Conservation (phyloP, 495 filamentous ascomycete species). For the Tuber aestivum region DNA sequence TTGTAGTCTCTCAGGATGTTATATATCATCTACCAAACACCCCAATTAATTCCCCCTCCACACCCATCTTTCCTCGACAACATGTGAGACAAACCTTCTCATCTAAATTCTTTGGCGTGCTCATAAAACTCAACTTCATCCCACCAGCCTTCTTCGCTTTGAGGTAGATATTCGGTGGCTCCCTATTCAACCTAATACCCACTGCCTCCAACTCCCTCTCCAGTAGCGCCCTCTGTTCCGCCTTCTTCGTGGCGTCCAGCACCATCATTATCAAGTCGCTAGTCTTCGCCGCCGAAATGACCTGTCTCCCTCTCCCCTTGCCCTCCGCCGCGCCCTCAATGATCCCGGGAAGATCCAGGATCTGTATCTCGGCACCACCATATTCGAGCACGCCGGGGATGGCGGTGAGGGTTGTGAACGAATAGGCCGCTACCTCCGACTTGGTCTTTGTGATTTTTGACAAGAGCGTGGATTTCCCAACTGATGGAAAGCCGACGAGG, state of each 20-base stretch:
- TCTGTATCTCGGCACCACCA: constrained; percentile 95
- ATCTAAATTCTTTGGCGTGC: constrained; percentile 80
- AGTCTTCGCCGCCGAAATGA: constrained; percentile 98
- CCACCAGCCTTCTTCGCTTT: constrained; percentile 95
- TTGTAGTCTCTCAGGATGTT: constrained; percentile 98
- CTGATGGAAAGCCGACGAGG: constrained; percentile 94
- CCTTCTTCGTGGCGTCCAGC: constrained; percentile 92
- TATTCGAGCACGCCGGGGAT: constrained; percentile 98
- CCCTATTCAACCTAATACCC: constrained; percentile 86
- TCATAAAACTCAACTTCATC: constrained; percentile 95
- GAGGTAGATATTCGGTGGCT: constrained; percentile 98
- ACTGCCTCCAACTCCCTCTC: constrained; percentile 95
- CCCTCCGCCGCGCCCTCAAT: constrained; percentile 96
- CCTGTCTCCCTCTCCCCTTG: constrained; percentile 91
- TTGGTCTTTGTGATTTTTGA: constrained; percentile 99
- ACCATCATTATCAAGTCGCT: constrained; percentile 97
- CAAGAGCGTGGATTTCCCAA: constrained; percentile 97
- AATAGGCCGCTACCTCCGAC: constrained; percentile 91
- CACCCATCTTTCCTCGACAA: background rate
- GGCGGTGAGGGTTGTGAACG: constrained; percentile 95
- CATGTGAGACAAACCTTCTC: constrained; percentile 56
- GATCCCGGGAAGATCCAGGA: constrained; percentile 96
- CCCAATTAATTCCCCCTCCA: constrained; percentile 10
- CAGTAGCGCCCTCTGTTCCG: constrained; percentile 82
- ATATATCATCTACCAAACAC: constrained; percentile 61